Evolutionary conservation across 306 rosid species (phyloP).

Genomic region (Malus fusca): DNA sequence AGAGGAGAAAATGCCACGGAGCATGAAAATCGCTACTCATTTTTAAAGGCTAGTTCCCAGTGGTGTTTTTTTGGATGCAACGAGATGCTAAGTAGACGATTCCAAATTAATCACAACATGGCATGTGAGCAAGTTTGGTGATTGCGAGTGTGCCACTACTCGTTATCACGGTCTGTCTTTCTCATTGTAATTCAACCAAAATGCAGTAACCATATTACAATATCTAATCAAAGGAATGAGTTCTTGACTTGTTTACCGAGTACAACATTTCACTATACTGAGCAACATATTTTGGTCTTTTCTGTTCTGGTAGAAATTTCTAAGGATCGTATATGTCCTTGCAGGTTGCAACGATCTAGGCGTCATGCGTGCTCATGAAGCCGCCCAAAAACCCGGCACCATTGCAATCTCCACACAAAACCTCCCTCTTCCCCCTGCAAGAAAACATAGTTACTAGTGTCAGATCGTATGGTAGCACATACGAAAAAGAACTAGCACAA

Average conservation of each 20-base stretch:
- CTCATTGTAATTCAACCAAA: neutral
- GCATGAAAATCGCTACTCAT: neutral
- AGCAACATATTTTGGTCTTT: neutral
- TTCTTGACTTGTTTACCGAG: neutral
- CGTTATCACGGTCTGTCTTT: neutral
- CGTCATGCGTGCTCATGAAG: slow-evolving; percentile 78
- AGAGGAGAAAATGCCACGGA: too few relatives aligned
- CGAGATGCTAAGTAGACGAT: neutral
- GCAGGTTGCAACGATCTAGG: slow-evolving; percentile 21
- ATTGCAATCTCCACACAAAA: slow-evolving; percentile 81
- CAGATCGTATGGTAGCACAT: neutral
- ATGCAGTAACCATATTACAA: neutral
- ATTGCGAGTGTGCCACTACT: too few relatives aligned
- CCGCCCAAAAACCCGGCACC: slow-evolving; percentile 97
- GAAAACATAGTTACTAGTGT: neutral
- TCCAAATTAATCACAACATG: neutral
- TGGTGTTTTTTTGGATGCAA: neutral
- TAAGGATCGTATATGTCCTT: neutral
- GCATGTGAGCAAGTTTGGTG: neutral
- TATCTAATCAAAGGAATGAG: neutral
- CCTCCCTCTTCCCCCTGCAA: slow-evolving; percentile 81
- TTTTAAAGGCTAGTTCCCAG: neutral
- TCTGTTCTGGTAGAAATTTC: neutral
- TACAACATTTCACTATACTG: neutral
- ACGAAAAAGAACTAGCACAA: neutral